Conservation (phyloP, 192 early-diverging fungal species). For the Backusella circina region DNA sequence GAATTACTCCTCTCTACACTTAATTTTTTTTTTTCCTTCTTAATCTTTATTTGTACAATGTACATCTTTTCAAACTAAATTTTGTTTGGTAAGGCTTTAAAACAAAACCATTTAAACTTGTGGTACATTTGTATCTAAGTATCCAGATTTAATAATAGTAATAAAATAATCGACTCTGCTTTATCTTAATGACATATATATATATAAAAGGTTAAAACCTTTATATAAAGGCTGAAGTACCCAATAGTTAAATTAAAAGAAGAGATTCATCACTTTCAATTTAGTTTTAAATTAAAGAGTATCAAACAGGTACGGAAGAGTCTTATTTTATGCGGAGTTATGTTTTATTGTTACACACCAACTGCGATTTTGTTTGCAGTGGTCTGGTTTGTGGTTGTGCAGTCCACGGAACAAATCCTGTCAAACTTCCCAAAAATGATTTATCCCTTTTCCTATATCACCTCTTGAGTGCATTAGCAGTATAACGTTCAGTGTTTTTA, state of each 20-base stretch:
- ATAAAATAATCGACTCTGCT: neutral
- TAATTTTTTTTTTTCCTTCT: neutral
- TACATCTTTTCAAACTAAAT: neutral
- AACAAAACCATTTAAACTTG: neutral
- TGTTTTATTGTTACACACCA: neutral
- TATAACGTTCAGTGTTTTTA: neutral
- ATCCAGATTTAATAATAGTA: neutral
- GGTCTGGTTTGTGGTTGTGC: neutral
- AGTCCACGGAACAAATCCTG: neutral
- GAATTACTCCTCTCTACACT: neutral
- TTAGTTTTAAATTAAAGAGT: neutral
- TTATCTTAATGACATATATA: neutral
- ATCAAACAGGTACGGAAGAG: neutral
- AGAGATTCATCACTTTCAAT: neutral
- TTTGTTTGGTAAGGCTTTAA: neutral
- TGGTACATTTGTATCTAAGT: neutral
- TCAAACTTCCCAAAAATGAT: neutral
- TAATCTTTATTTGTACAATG: constrained; percentile 1
- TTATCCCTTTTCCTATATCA: neutral
- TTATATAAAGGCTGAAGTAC: neutral
- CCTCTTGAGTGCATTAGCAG: neutral
- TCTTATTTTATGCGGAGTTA: neutral
- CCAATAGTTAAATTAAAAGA: neutral
- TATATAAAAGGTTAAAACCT: neutral
- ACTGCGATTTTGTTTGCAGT: neutral